Evolutionary conservation across 495 filamentous ascomycete genomes (phyloP).

Genomic region (Neurospora sp.): DNA sequence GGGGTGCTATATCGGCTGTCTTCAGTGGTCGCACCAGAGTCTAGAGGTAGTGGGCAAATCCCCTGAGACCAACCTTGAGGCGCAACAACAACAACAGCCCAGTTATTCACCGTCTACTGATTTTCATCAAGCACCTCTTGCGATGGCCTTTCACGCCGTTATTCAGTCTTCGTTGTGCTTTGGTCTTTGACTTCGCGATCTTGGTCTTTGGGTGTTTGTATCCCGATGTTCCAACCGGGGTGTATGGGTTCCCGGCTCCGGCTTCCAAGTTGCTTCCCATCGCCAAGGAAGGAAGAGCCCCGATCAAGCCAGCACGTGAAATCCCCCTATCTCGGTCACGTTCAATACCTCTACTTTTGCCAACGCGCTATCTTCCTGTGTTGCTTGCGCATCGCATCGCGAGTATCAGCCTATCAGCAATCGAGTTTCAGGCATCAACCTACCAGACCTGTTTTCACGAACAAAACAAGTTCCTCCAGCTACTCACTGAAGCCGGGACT

Average conservation of each 20-base stretch:
- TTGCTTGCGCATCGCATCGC: not conserved
- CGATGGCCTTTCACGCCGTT: too few species aligned
- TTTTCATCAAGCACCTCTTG: too few species aligned
- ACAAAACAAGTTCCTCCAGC: not conserved
- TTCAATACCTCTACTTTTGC: not conserved
- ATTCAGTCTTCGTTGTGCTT: too few species aligned
- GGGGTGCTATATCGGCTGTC: not conserved
- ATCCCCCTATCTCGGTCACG: not conserved
- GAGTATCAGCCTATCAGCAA: not conserved
- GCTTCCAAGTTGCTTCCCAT: not conserved
- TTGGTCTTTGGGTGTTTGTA: not conserved
- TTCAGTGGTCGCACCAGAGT: not conserved
- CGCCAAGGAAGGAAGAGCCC: too few species aligned
- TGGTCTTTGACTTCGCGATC: too few species aligned
- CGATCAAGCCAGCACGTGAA: not conserved
- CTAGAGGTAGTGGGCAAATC: not conserved
- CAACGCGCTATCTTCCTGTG: not conserved
- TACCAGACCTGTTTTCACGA: not conserved
- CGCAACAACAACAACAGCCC: not conserved
- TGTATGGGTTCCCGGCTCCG: not conserved
- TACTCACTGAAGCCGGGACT: too few species aligned
- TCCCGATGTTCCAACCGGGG: not conserved
- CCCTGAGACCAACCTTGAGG: too few species aligned
- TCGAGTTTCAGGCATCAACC: not conserved
- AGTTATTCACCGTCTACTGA: too few species aligned